These are phyloP conservation scores for Pythium biforme DNA, from an alignment of 352 stramenopile genomes.

Conservation along the genomic window DNA sequence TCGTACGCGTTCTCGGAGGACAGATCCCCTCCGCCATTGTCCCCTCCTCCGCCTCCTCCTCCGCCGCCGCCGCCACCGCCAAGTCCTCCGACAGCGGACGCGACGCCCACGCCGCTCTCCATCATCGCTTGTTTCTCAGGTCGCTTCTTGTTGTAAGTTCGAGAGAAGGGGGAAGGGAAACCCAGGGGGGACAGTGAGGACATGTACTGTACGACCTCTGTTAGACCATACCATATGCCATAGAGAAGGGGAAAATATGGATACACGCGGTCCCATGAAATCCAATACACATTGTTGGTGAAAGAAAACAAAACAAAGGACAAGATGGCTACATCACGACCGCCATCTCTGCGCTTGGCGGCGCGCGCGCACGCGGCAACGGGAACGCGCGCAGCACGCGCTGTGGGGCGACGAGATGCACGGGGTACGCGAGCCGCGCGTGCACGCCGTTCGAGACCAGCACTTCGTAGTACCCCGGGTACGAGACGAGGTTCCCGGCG, in stretches of 20 bases:
- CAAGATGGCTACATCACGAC: background rate
- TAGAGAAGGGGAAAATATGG: background rate
- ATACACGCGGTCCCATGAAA: background rate
- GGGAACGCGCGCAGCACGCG: conserved; percentile 47
- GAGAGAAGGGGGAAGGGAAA: conserved; percentile 6
- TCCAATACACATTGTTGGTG: background rate
- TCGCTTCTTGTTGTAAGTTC: conserved; percentile 12
- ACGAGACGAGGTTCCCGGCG: conserved; percentile 47
- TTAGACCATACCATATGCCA: background rate
- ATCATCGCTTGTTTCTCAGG: background rate
- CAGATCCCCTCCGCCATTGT: conserved; percentile 26
- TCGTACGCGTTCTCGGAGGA: conserved; percentile 82
- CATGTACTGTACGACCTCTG: conserved; percentile 8
- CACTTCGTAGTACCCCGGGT: conserved; percentile 72
- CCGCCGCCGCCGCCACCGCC: background rate
- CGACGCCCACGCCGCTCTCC: conserved; percentile 16
- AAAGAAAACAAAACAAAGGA: background rate
- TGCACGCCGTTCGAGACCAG: conserved; percentile 71
- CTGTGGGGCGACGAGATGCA: conserved; percentile 47
- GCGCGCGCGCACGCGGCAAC: background rate
- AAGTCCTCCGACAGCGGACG: background rate
- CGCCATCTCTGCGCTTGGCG: too few species aligned
- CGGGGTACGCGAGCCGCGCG: conserved; percentile 62
- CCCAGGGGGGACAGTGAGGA: background rate
- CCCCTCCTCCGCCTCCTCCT: background rate